These are phyloP conservation scores for Verticillium nonalfalfae DNA, from an alignment of 2,329 filamentous ascomycete species.

Conservation along the genomic window DNA sequence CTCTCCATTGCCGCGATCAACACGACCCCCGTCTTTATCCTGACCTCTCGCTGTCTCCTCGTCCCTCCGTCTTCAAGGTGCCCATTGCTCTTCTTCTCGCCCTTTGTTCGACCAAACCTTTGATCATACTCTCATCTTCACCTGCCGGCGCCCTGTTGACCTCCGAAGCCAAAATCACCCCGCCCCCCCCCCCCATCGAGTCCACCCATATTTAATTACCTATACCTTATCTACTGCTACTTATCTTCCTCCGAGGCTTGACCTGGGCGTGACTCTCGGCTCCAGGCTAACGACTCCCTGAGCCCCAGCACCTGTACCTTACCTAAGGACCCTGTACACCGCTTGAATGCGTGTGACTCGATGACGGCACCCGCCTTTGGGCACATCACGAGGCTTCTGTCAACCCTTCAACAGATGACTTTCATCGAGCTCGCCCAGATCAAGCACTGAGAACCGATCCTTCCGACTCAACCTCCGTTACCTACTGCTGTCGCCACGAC, in stretches of 20 bases:
- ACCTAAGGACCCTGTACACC: neutral
- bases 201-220: neutral
- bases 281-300: neutral
- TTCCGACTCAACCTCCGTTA: neutral
- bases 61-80: neutral
- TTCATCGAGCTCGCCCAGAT: neutral
- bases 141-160: neutral
- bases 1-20: neutral
- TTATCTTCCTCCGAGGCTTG: neutral
- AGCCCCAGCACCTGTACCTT: too few relatives aligned
- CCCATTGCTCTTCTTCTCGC: neutral
- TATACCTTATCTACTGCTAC: too few relatives aligned
- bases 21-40: neutral
- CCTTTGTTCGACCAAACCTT: neutral
- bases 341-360: constrained; percentile 1
- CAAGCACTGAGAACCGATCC: neutral
- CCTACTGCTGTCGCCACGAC: neutral
- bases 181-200: neutral
- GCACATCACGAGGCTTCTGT: constrained; percentile 2
- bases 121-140: neutral
- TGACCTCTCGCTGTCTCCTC: neutral
- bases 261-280: constrained; percentile 1
- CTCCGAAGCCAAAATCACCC: neutral
- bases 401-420: constrained; percentile 1
- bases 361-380: constrained; percentile 2